These are phyloP conservation scores for Fusarium oligoseptatum DNA, from an alignment of 2,329 filamentous ascomycete genomes.

Conservation along the genomic window DNA sequence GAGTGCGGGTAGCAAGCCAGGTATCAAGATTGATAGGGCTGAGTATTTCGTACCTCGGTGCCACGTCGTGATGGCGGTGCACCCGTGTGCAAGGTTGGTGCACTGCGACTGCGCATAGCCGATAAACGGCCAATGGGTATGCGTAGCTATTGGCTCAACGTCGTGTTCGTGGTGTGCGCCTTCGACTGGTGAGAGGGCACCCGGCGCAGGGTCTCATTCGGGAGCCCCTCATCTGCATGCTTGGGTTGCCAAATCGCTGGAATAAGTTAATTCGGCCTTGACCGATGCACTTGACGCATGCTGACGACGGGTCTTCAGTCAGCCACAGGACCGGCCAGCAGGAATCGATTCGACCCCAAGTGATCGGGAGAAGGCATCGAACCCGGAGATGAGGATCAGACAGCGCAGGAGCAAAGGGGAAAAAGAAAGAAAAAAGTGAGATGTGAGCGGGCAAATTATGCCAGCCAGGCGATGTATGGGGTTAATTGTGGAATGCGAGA, in stretches of 20 bases:
- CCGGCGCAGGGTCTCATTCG: constrained; percentile 38
- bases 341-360: constrained; percentile 32
- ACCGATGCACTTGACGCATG: constrained; percentile 39
- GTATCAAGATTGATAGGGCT: constrained; percentile 42
- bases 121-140: constrained; percentile 36
- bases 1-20: constrained; percentile 14
- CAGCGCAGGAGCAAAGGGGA: constrained; percentile 8
- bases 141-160: constrained; percentile 24
- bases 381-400: constrained; percentile 20
- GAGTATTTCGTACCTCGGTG: constrained; percentile 39
- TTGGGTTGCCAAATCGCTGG: constrained; percentile 38
- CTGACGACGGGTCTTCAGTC: constrained; percentile 39
- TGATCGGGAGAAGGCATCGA: constrained; percentile 22
- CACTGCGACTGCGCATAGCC: constrained; percentile 34
- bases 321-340: constrained; percentile 41
- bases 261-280: constrained; percentile 42
- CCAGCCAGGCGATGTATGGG: not conserved
- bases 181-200: constrained; percentile 5
- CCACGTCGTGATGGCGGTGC: constrained; percentile 43
- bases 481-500: constrained; percentile 18
- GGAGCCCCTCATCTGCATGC: constrained; percentile 38
- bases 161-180: constrained; percentile 1
- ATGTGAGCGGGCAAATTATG: constrained; percentile 2
- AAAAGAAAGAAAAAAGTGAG: constrained; percentile 7
- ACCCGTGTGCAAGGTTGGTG: constrained; percentile 29